A percentile compares a stretch with the other conserved stretches of the same genome.
phyloP scores from a whole-genome alignment of 495 filamentous ascomycete species.

The Eremomyces bilateralis region DNA sequence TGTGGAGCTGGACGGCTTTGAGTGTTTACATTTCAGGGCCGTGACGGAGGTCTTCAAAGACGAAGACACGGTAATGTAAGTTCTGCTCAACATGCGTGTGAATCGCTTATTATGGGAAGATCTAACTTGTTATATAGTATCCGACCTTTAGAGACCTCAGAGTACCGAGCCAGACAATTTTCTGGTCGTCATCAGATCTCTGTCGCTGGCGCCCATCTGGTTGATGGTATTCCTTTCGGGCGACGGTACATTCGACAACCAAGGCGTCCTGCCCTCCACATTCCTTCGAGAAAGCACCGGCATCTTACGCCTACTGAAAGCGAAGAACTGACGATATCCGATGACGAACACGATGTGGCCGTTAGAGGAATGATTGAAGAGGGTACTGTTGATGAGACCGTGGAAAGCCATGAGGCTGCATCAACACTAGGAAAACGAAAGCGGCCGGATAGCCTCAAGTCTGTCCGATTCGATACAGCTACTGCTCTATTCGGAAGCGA shows the following conservation, averaged over 20 bases:
- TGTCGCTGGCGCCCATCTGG: constrained; percentile 53
- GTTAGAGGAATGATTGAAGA: too few relatives aligned
- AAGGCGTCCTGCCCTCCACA: constrained; percentile 44
- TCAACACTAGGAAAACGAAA: too few relatives aligned
- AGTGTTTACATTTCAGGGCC: constrained; percentile 73
- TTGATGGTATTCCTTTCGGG: constrained; percentile 82
- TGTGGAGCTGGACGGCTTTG: constrained; percentile 64
- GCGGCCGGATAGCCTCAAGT: too few relatives aligned
- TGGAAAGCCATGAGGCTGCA: too few relatives aligned
- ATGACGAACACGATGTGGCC: too few relatives aligned
- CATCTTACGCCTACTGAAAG: too few relatives aligned
- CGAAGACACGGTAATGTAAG: constrained; percentile 68
- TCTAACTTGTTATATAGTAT: constrained; percentile 34
- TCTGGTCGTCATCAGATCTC: constrained; percentile 74
- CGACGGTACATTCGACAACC: constrained; percentile 39
- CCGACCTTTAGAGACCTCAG: constrained; percentile 52
- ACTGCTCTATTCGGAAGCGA: too few relatives aligned
- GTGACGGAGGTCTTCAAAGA: constrained; percentile 50
- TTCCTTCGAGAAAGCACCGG: constrained; percentile 48
- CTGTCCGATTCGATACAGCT: too few relatives aligned
- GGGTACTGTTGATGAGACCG: too few relatives aligned
- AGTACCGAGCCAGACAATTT: constrained; percentile 50
- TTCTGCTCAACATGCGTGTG: constrained; percentile 4
- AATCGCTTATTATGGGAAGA: neutral
- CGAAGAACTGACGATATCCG: too few relatives aligned